A percentile compares a stretch with the other conserved stretches of the same genome.
phyloP scores from a whole-genome alignment of 495 filamentous ascomycete genomes.

The Talaromyces trachyspermus region DNA sequence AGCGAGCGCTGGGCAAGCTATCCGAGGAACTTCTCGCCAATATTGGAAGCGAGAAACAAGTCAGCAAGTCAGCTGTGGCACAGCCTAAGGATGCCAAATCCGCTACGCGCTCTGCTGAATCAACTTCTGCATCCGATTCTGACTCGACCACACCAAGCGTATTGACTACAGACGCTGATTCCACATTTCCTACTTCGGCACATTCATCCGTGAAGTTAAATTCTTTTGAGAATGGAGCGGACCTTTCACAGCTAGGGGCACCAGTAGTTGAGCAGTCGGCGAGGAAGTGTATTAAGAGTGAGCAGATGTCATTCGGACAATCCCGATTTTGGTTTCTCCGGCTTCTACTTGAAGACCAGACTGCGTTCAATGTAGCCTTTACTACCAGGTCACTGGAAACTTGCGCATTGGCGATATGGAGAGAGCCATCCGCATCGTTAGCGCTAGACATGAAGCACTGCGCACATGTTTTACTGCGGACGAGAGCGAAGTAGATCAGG shows the following conservation, averaged over 20 bases:
- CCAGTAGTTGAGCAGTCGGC: constrained; percentile 10
- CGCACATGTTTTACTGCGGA: constrained; percentile 33
- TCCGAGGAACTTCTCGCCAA: neutral
- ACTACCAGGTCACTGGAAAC: neutral
- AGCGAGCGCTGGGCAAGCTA: neutral
- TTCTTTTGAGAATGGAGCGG: too few relatives aligned
- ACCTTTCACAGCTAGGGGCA: constrained; percentile 13
- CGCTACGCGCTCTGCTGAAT: too few relatives aligned
- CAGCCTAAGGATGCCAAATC: neutral
- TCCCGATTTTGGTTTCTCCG: constrained; percentile 1
- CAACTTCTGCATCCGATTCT: too few relatives aligned
- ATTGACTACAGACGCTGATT: too few relatives aligned
- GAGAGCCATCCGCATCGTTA: constrained; percentile 23
- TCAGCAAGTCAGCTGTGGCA: too few relatives aligned
- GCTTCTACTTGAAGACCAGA: neutral
- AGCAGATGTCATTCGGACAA: neutral
- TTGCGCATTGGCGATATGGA: constrained; percentile 14
- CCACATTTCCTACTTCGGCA: too few relatives aligned
- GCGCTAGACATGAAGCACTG: constrained; percentile 34
- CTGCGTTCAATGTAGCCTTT: neutral
- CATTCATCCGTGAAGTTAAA: too few relatives aligned
- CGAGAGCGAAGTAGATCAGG: neutral
- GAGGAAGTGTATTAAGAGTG: constrained; percentile 7
- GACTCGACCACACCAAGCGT: too few relatives aligned
- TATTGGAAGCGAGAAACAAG: neutral